These are phyloP conservation scores for Trifolium repens DNA, from an alignment of 306 rosid genomes.

Conservation along the genomic window DNA sequence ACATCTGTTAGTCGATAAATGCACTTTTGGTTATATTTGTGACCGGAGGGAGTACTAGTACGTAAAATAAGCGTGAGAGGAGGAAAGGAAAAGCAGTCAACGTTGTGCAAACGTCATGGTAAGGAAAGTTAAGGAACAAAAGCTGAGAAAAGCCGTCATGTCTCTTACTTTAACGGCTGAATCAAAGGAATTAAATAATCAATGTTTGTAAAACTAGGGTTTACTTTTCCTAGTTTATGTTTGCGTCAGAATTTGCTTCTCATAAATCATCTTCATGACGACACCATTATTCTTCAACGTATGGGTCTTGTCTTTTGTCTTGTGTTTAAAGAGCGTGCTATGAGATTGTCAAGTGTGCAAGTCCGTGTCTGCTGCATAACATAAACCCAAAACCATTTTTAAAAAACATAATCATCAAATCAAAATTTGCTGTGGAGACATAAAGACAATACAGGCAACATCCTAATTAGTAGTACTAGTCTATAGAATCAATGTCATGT, in stretches of 20 bases:
- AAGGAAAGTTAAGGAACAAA: constrained; percentile 56
- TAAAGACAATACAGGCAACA: constrained; percentile 19
- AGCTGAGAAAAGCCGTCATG: constrained; percentile 81
- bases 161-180: constrained; percentile 66
- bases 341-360: constrained; percentile 38
- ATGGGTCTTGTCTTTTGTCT: constrained; percentile 28
- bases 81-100: constrained; percentile 58
- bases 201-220: no score
- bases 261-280: constrained; percentile 47
- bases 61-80: not conserved
- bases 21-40: no score
- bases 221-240: no score
- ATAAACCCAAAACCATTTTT: constrained; percentile 10
- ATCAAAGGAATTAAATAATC: constrained; percentile 1
- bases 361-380: constrained; percentile 37
- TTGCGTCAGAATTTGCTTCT: constrained; percentile 63
- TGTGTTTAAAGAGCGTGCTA: constrained; percentile 39
- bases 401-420: constrained; percentile 23
- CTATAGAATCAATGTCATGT: constrained; percentile 23
- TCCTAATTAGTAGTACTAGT: not conserved
- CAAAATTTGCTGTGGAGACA: constrained; percentile 38
- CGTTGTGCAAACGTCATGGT: constrained; percentile 63
- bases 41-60: no score
- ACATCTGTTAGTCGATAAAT: no score
- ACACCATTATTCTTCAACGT: constrained; percentile 51